These are phyloP conservation scores for Lobulomyces angularis DNA, from an alignment of 192 early-diverging fungal genomes.

Conservation along the genomic window DNA sequence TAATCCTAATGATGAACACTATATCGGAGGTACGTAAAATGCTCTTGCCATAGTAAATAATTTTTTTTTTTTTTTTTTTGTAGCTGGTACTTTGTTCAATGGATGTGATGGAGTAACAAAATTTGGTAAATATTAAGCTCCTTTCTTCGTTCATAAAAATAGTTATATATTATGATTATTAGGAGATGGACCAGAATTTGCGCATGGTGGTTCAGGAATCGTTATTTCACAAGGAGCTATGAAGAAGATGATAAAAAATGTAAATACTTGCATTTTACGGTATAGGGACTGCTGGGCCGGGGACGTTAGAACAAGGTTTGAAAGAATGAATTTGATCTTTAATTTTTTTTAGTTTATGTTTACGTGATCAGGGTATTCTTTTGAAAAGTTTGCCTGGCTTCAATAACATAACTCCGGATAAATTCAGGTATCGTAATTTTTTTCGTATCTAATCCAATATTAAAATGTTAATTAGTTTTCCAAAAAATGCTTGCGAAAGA, in stretches of 20 bases:
- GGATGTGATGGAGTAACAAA: constrained; percentile 40
- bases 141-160: no score
- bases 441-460: neutral
- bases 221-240: constrained; percentile 35
- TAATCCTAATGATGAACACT: constrained; percentile 16
- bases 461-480: constrained; percentile 8
- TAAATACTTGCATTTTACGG: constrained; percentile 20
- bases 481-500: constrained; percentile 26
- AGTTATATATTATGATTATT: no score
- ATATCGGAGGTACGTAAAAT: constrained; percentile 1
- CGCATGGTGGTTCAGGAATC: constrained; percentile 47
- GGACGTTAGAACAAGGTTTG: constrained; percentile 35
- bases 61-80: constrained; percentile 2
- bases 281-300: constrained; percentile 46
- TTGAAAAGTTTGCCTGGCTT: constrained; percentile 11
- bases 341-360: no score
- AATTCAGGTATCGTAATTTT: no score
- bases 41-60: no score
- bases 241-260: constrained; percentile 16
- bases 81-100: constrained; percentile 11
- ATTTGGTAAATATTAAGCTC: no score
- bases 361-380: constrained; percentile 33
- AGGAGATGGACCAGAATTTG: constrained; percentile 32
- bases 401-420: constrained; percentile 11
- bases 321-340: no score